These are phyloP conservation scores for Pseudocercospora musae DNA, from an alignment of 2,329 filamentous ascomycete species.

Conservation along the genomic window DNA sequence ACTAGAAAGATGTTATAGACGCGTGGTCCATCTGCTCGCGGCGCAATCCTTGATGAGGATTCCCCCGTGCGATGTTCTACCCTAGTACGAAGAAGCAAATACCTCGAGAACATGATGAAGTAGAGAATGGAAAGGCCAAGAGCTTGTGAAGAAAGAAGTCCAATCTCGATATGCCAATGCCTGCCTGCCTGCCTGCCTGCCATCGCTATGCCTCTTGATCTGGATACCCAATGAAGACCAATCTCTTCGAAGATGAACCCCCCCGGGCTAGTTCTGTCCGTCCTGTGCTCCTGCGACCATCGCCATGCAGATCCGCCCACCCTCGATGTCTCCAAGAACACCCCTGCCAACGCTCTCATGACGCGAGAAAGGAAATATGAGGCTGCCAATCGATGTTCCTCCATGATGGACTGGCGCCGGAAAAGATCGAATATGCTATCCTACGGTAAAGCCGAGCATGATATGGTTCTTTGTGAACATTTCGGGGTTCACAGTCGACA, in stretches of 20 bases:
- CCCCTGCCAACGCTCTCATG: not conserved
- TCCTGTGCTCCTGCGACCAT: constrained; percentile 4
- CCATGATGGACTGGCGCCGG: not conserved
- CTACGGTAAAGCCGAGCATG: constrained; percentile 5
- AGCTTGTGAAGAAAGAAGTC: not conserved
- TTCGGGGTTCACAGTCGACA: not conserved
- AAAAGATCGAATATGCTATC: constrained; percentile 9
- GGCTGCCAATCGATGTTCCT: not conserved
- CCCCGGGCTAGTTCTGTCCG: not conserved
- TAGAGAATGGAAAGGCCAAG: constrained; percentile 42
- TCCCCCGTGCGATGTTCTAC: not conserved
- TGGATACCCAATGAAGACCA: not conserved
- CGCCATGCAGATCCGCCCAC: constrained; percentile 4
- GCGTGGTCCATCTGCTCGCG: not conserved
- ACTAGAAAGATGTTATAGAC: not conserved
- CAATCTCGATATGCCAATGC: not conserved
- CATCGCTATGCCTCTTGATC: not conserved
- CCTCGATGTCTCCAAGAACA: not conserved
- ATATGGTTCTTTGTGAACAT: not conserved
- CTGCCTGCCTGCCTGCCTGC: too few species aligned
- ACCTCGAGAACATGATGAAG: not conserved
- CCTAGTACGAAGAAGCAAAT: not conserved
- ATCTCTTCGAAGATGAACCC: not conserved
- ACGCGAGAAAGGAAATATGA: not conserved
- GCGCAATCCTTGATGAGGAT: not conserved